Conservation (phyloP, 2,329 filamentous ascomycete genomes). For the Hypoxylon sp. region DNA sequence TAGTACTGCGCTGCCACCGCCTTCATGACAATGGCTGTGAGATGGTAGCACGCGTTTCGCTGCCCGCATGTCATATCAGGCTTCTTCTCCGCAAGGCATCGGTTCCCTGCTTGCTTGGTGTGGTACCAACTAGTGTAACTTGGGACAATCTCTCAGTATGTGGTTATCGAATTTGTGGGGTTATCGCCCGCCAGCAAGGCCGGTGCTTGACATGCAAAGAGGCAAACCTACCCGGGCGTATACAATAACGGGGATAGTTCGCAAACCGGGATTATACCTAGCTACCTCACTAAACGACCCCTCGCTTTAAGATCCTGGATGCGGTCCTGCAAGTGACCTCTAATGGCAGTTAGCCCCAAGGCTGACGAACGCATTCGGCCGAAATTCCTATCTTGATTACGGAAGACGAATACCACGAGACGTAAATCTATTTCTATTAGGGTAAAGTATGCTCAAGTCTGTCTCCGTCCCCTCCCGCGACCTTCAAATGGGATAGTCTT, state of each 20-base stretch:
- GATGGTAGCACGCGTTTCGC: slow-evolving; percentile 34
- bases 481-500: slow-evolving; percentile 1
- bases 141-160: slow-evolving; percentile 15
- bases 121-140: slow-evolving; percentile 23
- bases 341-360: slow-evolving; percentile 25
- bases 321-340: slow-evolving; percentile 30
- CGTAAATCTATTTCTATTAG: slow-evolving; percentile 2
- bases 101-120: slow-evolving; percentile 35
- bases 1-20: slow-evolving; percentile 20
- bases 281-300: slow-evolving; percentile 11
- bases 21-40: slow-evolving; percentile 26
- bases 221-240: slow-evolving; percentile 22
- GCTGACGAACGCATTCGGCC: slow-evolving; percentile 40
- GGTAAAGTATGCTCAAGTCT: not conserved
- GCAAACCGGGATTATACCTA: slow-evolving; percentile 16
- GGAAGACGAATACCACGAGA: slow-evolving; percentile 10
- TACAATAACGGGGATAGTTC: slow-evolving; percentile 35
- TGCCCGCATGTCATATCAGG: slow-evolving; percentile 40
- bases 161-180: slow-evolving; percentile 43
- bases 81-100: slow-evolving; percentile 40
- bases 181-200: slow-evolving; percentile 37
- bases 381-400: slow-evolving; percentile 31
- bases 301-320: slow-evolving; percentile 33
- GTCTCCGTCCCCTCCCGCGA: not conserved
- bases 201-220: slow-evolving; percentile 32